Base-by-base conservation (phyloP, 2,329 filamentous ascomycete genomes). In the Ophiostoma himal-ulmi region DNA sequence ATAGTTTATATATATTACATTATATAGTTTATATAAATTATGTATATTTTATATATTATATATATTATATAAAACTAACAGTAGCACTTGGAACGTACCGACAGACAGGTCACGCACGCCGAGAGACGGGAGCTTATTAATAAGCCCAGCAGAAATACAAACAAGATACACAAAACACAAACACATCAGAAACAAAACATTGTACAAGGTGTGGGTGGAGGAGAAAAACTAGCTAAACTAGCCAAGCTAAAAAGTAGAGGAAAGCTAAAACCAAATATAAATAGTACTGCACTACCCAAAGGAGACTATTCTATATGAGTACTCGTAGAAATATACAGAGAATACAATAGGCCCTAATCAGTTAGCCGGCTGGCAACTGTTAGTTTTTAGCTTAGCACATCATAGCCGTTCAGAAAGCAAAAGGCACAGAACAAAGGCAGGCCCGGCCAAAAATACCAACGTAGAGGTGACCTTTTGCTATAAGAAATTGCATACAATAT, bases 141-240 rank as follows among this genome's bases (percentile, higher is more conserved):
- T 22, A 22, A 22, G 10, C 5, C n/a, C 8, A 14, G n/a, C 8
- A 44, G 5, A 57, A 57, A 3, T 48, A 5, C 17, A 5, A 48
- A 26, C 6, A 26, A 57, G 5, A 57, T 13, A 26, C 52, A 57
- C 26, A 26, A 4, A 26, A 57, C n/a, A 57, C 44, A 8, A 20
- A 57, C n/a, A 54, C 13, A 26, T 4, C n/a, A 22, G 20, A 57
- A 57, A 26, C 52, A 22, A 57, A 57, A 26, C 44, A 20, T 48
- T 17, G 17, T 39, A 39, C 37, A 48, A 54, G 22, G 52, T 57
- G 52, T 57, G 52, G 52, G 52, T 57, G 52, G 52, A 57, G 52
- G 52, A 57, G n/a, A 57, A 57, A 57, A 57, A 57, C 52, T 57
- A 57, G 52, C n/a, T 26, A 57, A 26, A 57, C 52, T 57, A 57